phyloP scores from a whole-genome alignment of 345 rosid species.

The Pistacia atlantica region DNA sequence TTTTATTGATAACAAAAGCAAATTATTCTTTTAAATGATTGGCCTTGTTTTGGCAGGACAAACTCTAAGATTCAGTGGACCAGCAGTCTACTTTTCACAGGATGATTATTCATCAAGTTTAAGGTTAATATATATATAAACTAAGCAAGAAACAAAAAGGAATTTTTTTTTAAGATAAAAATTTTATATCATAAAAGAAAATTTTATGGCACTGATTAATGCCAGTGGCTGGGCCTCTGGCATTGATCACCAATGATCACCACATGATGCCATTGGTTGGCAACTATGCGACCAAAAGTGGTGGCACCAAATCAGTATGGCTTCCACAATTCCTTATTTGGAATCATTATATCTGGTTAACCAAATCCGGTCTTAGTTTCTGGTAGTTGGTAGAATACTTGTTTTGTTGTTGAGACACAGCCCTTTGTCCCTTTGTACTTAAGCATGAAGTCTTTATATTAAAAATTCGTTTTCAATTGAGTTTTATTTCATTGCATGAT shows the following conservation, averaged over 20 bases:
- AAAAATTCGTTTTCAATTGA: neutral
- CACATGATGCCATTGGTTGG: neutral
- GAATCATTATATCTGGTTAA: neutral
- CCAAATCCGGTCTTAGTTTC: neutral
- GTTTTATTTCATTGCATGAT: constrained; percentile 1
- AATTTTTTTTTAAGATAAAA: too few relatives aligned
- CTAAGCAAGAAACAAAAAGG: neutral
- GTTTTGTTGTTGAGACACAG: neutral
- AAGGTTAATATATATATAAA: neutral
- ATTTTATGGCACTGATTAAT: neutral
- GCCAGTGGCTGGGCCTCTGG: neutral
- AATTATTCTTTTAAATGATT: neutral
- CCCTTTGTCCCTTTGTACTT: neutral
- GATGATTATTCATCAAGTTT: neutral
- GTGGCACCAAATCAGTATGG: neutral
- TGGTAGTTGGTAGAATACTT: neutral
- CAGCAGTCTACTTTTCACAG: neutral
- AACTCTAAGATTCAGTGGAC: neutral
- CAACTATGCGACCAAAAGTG: neutral
- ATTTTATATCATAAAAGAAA: neutral
- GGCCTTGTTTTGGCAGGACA: neutral
- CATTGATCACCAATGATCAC: neutral
- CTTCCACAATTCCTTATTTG: neutral
- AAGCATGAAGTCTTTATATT: neutral
- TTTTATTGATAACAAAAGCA: neutral